Percentiles rank a stretch among this genome's conserved stretches.
phyloP scores from a whole-genome alignment of 108 stramenopile species.

The Cyclotella distinguenda region DNA sequence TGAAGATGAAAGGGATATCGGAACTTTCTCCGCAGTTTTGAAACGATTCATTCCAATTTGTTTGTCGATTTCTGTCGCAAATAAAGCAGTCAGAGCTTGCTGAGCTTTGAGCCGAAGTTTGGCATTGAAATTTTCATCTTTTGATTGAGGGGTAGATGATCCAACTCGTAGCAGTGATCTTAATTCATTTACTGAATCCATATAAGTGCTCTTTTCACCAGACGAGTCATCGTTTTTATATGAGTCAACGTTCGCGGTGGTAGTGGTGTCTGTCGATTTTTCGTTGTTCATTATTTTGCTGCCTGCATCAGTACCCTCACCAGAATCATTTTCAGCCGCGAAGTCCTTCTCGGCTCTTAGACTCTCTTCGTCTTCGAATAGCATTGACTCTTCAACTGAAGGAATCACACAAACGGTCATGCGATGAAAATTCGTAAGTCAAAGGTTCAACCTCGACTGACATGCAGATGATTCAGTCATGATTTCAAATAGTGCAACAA shows the following conservation, averaged over 20 bases:
- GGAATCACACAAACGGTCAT: too few relatives aligned
- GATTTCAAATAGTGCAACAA: conserved; percentile 46
- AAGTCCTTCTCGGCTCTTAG: conserved; percentile 28
- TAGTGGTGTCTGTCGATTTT: conserved; percentile 6
- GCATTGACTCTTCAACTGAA: conserved; percentile 13
- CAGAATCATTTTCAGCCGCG: conserved; percentile 2
- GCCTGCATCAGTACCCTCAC: conserved; percentile 1
- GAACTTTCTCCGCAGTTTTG: conserved; percentile 82
- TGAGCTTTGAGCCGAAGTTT: conserved; percentile 19
- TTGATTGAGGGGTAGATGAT: background rate
- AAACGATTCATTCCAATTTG: conserved; percentile 88
- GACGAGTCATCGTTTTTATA: background rate
- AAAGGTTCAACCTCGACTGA: too few relatives aligned
- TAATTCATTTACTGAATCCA: conserved; percentile 55
- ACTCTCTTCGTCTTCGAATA: conserved; percentile 48
- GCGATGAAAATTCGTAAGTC: background rate
- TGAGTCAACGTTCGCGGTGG: background rate
- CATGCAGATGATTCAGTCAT: too few relatives aligned
- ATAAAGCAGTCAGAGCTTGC: conserved; percentile 50
- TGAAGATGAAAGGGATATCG: conserved; percentile 47
- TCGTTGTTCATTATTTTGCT: conserved; percentile 14
- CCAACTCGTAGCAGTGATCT: conserved; percentile 42
- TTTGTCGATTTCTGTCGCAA: conserved; percentile 72
- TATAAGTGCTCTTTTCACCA: conserved; percentile 71
- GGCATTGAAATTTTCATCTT: conserved; percentile 13